These are phyloP conservation scores for Talaromyces ruber DNA, from an alignment of 495 filamentous ascomycete species.

Conservation along the genomic window DNA sequence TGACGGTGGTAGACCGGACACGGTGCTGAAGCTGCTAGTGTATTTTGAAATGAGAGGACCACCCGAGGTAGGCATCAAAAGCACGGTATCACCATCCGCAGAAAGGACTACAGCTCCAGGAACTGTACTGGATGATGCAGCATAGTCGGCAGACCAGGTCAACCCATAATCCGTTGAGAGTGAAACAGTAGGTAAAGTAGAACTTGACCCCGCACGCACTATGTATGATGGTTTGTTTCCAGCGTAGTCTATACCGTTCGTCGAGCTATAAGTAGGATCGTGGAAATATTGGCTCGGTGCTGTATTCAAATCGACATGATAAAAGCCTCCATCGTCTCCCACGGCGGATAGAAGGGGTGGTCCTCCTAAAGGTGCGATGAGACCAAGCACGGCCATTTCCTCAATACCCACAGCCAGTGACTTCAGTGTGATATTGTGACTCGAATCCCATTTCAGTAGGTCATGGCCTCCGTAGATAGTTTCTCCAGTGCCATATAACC, in stretches of 20 bases:
- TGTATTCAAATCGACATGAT: conserved; percentile 31
- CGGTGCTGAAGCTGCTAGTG: conserved; percentile 31
- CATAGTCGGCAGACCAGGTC: conserved; percentile 39
- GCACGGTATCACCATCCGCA: conserved; percentile 41
- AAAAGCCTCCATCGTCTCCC: conserved; percentile 52
- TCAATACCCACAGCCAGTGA: conserved; percentile 49
- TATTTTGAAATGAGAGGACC: conserved; percentile 17
- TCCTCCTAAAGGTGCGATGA: conserved; percentile 43
- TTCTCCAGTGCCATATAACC: conserved; percentile 49
- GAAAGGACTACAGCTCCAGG: conserved; percentile 43
- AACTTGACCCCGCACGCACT: conserved; percentile 45
- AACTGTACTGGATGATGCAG: conserved; percentile 27
- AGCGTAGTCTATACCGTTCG: conserved; percentile 47
- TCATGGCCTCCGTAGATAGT: conserved; percentile 43
- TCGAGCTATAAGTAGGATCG: conserved; percentile 39
- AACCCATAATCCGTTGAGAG: conserved; percentile 19
- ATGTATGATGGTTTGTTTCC: conserved; percentile 43
- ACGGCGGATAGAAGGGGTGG: conserved; percentile 47
- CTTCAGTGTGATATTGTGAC: conserved; percentile 39
- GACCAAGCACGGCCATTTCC: conserved; percentile 44
- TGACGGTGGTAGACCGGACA: conserved; percentile 31
- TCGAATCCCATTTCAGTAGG: conserved; percentile 31
- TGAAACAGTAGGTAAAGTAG: conserved; percentile 5
- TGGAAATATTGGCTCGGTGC: conserved; percentile 41
- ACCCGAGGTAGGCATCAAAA: conserved; percentile 31